Base-by-base conservation (phyloP, 2,329 filamentous ascomycete genomes). In the Pleurostoma richardsiae region DNA sequence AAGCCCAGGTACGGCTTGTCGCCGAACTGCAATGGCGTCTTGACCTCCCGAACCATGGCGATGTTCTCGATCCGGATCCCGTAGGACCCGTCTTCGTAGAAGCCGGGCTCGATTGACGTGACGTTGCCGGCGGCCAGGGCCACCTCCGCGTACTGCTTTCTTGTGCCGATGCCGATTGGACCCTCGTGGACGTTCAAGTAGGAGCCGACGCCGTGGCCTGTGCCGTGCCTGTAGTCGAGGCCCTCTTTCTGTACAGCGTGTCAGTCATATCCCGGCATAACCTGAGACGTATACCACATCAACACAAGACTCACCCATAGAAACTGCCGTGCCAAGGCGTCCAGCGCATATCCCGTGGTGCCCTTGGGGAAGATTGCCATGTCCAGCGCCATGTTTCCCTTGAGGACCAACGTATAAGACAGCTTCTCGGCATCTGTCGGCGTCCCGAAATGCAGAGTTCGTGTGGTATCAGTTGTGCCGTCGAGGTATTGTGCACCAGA, bases 101-200 rank as follows among this genome's bases (percentile, higher is more conserved):
- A 99, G 30, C 94, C 94, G 2, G 94, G 94, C 67, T 99, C 90
- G 59, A 96, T 90, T 2, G 92, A 97, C 45, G 97, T 82, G 39
- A 99, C 92, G 58, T 99, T 96, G 40, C 94, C 94, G n/a, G 89
- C 77, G 0, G 89, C 82, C 30, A 99, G 76, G 0, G 94, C 79
- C 5, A 97, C 91, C 62, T 99, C 94, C 0, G 89, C 86, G 62
- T 92, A 96, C 58, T 95, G 88, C 38, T 95, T 82, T 40, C 94
- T 80, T 7, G 91, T 96, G 29, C 94, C 94, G 50, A 99, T 95
- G 26, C 94, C 94, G 51, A 99, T 95, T 2, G 94, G 94, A 0
- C 94, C 94, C 69, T 99, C 94, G 63, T 99, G 94, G 0, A 99
- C 94, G 56, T 99, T 99, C 59, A 99, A 72, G 67, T 86, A 99